These are phyloP conservation scores for Boletus huronensis DNA, from an alignment of 768 basidiomycete genomes.

Conservation along the genomic window DNA sequence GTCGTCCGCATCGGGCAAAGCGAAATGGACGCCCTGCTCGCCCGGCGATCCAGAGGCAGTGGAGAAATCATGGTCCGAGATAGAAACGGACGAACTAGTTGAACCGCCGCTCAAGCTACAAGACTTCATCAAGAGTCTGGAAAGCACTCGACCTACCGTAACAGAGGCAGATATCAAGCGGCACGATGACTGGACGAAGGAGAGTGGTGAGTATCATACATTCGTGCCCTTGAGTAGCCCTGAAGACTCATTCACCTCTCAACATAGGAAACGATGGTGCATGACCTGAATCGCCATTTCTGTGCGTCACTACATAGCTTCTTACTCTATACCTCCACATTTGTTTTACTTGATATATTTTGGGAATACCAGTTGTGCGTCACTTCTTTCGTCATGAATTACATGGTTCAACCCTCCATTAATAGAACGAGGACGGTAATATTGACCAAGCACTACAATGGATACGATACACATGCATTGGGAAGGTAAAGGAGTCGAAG, in stretches of 20 bases:
- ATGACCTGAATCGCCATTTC: conserved; percentile 12
- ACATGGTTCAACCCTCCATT: background rate
- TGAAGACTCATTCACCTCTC: background rate
- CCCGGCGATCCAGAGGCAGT: conserved; percentile 83
- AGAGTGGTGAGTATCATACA: conserved; percentile 56
- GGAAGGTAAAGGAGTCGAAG: conserved; percentile 2
- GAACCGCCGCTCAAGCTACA: conserved; percentile 77
- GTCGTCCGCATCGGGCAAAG: conserved; percentile 20
- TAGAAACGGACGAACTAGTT: conserved; percentile 83
- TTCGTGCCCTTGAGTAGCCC: background rate
- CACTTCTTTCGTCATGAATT: conserved; percentile 1
- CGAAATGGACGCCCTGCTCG: conserved; percentile 93
- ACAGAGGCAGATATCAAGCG: conserved; percentile 80
- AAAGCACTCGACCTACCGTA: conserved; percentile 82
- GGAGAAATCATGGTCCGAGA: conserved; percentile 87
- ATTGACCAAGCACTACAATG: conserved; percentile 18
- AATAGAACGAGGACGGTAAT: conserved; percentile 13
- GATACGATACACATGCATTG: conserved; percentile 19
- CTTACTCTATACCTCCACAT: conserved; percentile 21
- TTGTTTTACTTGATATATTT: conserved; percentile 8
- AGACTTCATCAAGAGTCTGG: conserved; percentile 82
- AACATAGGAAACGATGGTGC: conserved; percentile 31
- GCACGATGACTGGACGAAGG: conserved; percentile 82
- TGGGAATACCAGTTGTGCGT: conserved; percentile 11
- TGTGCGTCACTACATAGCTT: background rate